These are phyloP conservation scores for Fonsecaea pugnacius DNA, from an alignment of 2,329 filamentous ascomycete species.

Conservation along the genomic window DNA sequence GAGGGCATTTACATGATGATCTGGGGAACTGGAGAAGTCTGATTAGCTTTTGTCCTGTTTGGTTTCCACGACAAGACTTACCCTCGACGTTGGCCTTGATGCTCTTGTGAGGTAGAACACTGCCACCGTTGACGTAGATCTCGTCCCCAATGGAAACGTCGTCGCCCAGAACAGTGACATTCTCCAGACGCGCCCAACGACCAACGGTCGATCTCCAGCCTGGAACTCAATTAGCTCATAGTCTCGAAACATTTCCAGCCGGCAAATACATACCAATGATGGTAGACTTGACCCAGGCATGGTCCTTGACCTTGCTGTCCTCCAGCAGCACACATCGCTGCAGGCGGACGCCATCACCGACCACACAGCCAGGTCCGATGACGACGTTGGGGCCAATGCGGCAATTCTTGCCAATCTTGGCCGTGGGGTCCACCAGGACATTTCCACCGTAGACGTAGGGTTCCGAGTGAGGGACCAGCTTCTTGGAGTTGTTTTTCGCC, in stretches of 20 bases:
- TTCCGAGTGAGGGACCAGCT: slow-evolving; percentile 73
- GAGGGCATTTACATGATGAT: slow-evolving; percentile 53
- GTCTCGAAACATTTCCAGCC: not conserved
- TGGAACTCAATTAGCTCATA: slow-evolving; percentile 4
- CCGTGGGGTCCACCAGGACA: slow-evolving; percentile 89
- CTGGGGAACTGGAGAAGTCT: slow-evolving; percentile 46
- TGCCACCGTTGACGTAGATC: slow-evolving; percentile 97
- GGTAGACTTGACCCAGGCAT: slow-evolving; percentile 98
- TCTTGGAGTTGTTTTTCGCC: slow-evolving; percentile 84
- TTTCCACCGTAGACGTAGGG: slow-evolving; percentile 90
- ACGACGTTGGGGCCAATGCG: slow-evolving; percentile 97
- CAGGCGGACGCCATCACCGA: slow-evolving; percentile 91
- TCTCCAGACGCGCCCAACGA: slow-evolving; percentile 94
- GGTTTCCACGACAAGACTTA: slow-evolving; percentile 45
- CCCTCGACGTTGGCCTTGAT: slow-evolving; percentile 97
- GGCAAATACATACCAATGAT: slow-evolving; percentile 67
- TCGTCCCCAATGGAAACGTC: slow-evolving; percentile 98
- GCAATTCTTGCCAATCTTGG: slow-evolving; percentile 98
- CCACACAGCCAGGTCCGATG: slow-evolving; percentile 87
- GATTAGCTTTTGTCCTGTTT: slow-evolving; percentile 10
- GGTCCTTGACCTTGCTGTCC: slow-evolving; percentile 94
- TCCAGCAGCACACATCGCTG: slow-evolving; percentile 89
- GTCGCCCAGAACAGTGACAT: slow-evolving; percentile 96
- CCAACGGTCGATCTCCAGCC: slow-evolving; percentile 96
- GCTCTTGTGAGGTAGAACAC: slow-evolving; percentile 94